Evolutionary conservation across 75 land plant species (phyloP).

Genomic region (Sequoia sempervirens): DNA sequence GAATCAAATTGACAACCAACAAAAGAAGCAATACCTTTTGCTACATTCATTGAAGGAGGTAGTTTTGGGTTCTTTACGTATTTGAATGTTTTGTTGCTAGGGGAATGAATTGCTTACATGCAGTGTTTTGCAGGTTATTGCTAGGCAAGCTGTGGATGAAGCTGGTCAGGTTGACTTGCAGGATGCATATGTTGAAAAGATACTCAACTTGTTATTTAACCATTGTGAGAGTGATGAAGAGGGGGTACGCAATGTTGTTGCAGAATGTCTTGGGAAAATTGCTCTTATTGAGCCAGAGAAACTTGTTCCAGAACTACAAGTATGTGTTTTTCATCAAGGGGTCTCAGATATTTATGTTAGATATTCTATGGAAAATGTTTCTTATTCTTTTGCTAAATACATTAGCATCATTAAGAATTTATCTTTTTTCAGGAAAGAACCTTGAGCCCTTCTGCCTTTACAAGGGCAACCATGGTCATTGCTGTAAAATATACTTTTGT

Average conservation of each 20-base stretch:
- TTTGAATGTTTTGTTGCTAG: background rate
- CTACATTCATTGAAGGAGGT: constrained; percentile 99
- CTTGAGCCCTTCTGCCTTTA: constrained; percentile 81
- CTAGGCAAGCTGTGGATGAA: constrained; percentile 83
- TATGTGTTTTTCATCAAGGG: constrained; percentile 13
- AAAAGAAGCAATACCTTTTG: constrained; percentile 93
- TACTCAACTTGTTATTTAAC: constrained; percentile 73
- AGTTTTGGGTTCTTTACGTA: background rate
- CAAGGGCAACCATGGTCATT: constrained; percentile 96
- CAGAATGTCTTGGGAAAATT: constrained; percentile 97
- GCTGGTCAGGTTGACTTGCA: constrained; percentile 69
- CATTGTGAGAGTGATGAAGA: constrained; percentile 99
- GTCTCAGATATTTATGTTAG: background rate
- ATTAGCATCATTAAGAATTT: background rate
- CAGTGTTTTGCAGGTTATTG: constrained; percentile 75
- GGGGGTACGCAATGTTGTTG: constrained; percentile 98
- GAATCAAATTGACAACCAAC: constrained; percentile 92
- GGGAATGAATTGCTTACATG: background rate
- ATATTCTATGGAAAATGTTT: background rate
- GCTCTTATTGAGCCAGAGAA: constrained; percentile 94
- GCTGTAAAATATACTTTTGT: constrained; percentile 96
- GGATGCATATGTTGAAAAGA: constrained; percentile 82
- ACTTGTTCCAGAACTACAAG: constrained; percentile 91
- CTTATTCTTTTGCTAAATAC: background rate
- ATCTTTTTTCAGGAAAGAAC: constrained; percentile 56